phyloP scores from a whole-genome alignment of 179 eudicot genomes.

The Beta corolliflora region DNA sequence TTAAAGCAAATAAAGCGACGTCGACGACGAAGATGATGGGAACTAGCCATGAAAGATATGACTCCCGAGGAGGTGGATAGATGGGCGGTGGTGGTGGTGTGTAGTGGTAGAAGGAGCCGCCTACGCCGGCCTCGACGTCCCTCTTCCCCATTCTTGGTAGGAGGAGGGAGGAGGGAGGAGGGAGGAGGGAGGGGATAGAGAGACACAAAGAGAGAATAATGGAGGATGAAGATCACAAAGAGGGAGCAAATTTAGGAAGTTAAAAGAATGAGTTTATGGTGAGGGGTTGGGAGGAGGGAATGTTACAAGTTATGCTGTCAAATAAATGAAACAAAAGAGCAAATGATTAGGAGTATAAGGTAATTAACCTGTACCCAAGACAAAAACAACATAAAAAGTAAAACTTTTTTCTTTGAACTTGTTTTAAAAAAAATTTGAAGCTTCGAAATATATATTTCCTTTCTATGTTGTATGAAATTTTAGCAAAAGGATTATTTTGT shows the following conservation, averaged over 20 bases:
- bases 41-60: constrained; percentile 41
- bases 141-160: constrained; percentile 38
- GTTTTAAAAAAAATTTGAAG: no score
- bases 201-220: neutral
- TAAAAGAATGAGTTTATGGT: neutral
- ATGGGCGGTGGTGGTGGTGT: constrained; percentile 31
- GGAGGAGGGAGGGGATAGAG: neutral
- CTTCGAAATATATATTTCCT: no score
- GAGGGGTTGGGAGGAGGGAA: neutral
- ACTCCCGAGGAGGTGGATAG: constrained; percentile 21
- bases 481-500: no score
- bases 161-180: no score
- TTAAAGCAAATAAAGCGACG: constrained; percentile 31
- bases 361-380: no score
- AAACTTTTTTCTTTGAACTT: no score
- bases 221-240: neutral
- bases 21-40: constrained; percentile 38
- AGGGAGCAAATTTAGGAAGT: neutral
- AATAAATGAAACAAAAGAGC: neutral
- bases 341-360: no score
- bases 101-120: constrained; percentile 39
- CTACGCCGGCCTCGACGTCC: constrained; percentile 35
- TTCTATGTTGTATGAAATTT: no score
- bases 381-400: no score
- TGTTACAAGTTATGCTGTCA: neutral